Base-by-base conservation (phyloP, 2,329 filamentous ascomycete genomes). In the Podosphaera fusca region DNA sequence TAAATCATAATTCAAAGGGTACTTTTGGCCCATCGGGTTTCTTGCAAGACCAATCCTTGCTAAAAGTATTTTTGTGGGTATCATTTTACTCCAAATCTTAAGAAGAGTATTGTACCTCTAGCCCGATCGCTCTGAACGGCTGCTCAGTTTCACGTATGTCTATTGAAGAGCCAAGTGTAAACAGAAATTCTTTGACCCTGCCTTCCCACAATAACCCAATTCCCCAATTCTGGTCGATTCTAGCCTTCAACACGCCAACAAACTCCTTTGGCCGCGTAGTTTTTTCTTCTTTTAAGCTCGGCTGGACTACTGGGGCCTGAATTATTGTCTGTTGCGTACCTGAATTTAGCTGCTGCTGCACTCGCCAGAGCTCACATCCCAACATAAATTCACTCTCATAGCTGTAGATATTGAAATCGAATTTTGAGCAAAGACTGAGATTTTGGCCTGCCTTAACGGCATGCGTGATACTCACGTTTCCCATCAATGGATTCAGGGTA, bases 321-420 rank as follows among this genome's bases (percentile, higher is more conserved):
- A 21, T 21, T 21, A 21, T 21, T 21, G 21, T 21, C 21, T 21
- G 21, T 21, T 21, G 21, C 21, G 21, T 21, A 21, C 21, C 21
- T 21, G 21, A 21, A 21, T 21, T 21, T 31, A 59, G 55, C 10
- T 60, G 64, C 40, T 51, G 59, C 36, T 68, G 69, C 60, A 80
- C 83, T 65, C 86, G 81, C 90, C 92, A 98, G 49, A 96, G 73
- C 71, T 98, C 92, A 72, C 87, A 86, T 12, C 92, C 92, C 31
- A 96, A 78, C 33, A 88, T 83, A 74, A 95, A 84, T 58, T 92
- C 85, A 67, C 87, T 95, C 72, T 98, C 92, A 72, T 95, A 98
- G 67, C 87, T 95, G 71, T 95, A 96, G 55, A 95, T 85, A 66
- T 98, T 98, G 71, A 98, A 98, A 66, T 94, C 88, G 71, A 96